These are phyloP conservation scores for Hypoxylon rickii DNA, from an alignment of 495 filamentous ascomycete species.

Conservation along the genomic window DNA sequence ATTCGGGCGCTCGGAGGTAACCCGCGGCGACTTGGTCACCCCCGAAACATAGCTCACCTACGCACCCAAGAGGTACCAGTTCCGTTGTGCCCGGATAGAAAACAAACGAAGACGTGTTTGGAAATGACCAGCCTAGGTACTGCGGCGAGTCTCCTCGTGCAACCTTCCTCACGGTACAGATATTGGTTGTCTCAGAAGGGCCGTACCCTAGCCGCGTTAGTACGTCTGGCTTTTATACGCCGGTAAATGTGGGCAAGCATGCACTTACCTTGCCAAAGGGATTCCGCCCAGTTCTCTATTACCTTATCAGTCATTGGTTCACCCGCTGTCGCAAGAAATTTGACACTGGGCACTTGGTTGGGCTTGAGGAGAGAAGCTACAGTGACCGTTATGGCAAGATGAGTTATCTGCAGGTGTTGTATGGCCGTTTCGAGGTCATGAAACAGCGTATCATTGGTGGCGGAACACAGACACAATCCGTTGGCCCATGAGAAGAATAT, in stretches of 20 bases:
- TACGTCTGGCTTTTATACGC: too few species aligned
- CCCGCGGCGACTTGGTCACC: conserved; percentile 77
- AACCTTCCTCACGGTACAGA: conserved; percentile 66
- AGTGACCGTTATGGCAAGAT: conserved; percentile 78
- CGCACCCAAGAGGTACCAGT: conserved; percentile 64
- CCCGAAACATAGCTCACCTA: conserved; percentile 84
- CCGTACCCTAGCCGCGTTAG: conserved; percentile 60
- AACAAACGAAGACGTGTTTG: conserved; percentile 74
- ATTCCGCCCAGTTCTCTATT: conserved; percentile 66
- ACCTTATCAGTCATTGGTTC: conserved; percentile 72
- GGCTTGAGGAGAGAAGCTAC: conserved; percentile 71
- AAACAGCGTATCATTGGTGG: conserved; percentile 66
- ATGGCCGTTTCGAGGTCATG: conserved; percentile 66
- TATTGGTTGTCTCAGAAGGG: conserved; percentile 73
- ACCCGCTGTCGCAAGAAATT: conserved; percentile 71
- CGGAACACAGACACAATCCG: conserved; percentile 74
- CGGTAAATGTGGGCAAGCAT: too few species aligned
- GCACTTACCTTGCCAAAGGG: conserved; percentile 64
- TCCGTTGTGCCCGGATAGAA: conserved; percentile 48
- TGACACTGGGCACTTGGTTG: conserved; percentile 62
- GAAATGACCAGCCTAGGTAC: conserved; percentile 66
- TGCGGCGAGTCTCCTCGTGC: conserved; percentile 55
- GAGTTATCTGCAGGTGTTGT: conserved; percentile 63
- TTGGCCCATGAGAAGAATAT: conserved; percentile 77
- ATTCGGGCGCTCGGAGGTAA: conserved; percentile 63